Base-by-base conservation (phyloP, 352 stramenopile species). In the Phytophthora constricta region DNA sequence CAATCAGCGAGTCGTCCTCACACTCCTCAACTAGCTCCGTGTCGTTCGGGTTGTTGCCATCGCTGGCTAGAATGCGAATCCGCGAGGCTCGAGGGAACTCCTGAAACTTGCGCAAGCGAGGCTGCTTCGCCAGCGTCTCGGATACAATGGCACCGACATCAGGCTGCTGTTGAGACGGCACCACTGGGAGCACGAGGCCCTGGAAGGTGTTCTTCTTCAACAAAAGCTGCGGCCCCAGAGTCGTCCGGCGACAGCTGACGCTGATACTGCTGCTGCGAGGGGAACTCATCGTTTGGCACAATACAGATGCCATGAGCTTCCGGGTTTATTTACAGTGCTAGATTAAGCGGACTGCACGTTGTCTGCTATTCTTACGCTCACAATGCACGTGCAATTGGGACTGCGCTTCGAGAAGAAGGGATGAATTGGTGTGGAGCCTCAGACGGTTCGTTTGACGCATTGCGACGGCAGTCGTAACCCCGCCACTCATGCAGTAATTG, bases 171-270 rank as follows among this genome's bases (percentile, higher is more conserved):
- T 65, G 49, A 19, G 52, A 53, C 8, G 74, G 63, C 9, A 43
- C 22, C 28, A 90, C 58, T 42, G 70, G 77, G 17, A 87, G 60
- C 22, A 93, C 77, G 3, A 91, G 62, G n/a, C 79, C 85, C 37
- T 91, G 83, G 54, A 91, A 91, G 0, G 60, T 67, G 51, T 93
- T 93, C 63, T 91, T 89, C 71, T 89, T 89, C 45, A 90, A 47
- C 49, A 81, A 58, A 8, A 91, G 65, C 48, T 84, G 76, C 26
- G 83, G 66, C 0, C 85, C 85, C 5, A 91, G 61, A 47, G 79
- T 87, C 19, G 53, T 10, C 13, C 52, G 68, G 17, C 39, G 61
- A 49, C 61, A 74, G 5, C 47, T 65, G 27, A 47, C 56, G 62
- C 25, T 64, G 33, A 52, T 50, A 25, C 46, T n/a, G n/a, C n/a